Evolutionary conservation across 441 rosid species (phyloP).

Genomic region (Pelargonium australe): DNA sequence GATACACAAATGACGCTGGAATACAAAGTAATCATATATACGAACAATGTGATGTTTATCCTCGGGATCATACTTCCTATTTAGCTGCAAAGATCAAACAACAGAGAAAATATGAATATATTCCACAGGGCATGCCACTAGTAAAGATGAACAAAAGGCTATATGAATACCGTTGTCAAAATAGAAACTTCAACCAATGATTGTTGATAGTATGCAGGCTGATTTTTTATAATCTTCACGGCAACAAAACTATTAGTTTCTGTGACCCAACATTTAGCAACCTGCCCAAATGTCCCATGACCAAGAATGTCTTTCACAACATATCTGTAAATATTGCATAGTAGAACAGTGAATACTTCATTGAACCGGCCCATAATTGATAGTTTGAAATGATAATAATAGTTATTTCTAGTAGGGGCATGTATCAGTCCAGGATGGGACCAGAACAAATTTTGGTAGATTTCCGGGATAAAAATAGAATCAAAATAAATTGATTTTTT

Average conservation of each 20-base stretch:
- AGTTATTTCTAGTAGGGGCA: background rate
- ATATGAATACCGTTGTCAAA: constrained; percentile 64
- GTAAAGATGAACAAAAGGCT: constrained; percentile 17
- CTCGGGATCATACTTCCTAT: constrained; percentile 96
- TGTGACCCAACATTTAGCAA: constrained; percentile 93
- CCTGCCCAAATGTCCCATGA: constrained; percentile 99
- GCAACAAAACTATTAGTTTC: constrained; percentile 75
- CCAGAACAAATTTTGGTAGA: too few species aligned
- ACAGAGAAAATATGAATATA: constrained; percentile 21
- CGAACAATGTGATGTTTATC: constrained; percentile 99
- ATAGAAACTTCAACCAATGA: constrained; percentile 98
- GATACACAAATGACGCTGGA: constrained; percentile 87
- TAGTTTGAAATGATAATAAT: background rate
- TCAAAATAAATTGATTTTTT: too few species aligned
- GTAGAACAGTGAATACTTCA: too few species aligned
- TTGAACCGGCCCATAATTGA: background rate
- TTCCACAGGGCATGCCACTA: constrained; percentile 14
- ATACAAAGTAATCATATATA: constrained; percentile 82
- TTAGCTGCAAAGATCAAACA: constrained; percentile 54
- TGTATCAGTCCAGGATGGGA: too few species aligned
- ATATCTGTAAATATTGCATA: constrained; percentile 46
- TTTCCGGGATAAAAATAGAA: too few species aligned
- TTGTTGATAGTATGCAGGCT: constrained; percentile 98
- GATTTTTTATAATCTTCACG: constrained; percentile 93
- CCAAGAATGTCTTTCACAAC: constrained; percentile 98